Evolutionary conservation across 768 basidiomycete species (phyloP), one percentile per base, ranked within the genome.

Genomic region (Boletus rex-veris): DNA sequence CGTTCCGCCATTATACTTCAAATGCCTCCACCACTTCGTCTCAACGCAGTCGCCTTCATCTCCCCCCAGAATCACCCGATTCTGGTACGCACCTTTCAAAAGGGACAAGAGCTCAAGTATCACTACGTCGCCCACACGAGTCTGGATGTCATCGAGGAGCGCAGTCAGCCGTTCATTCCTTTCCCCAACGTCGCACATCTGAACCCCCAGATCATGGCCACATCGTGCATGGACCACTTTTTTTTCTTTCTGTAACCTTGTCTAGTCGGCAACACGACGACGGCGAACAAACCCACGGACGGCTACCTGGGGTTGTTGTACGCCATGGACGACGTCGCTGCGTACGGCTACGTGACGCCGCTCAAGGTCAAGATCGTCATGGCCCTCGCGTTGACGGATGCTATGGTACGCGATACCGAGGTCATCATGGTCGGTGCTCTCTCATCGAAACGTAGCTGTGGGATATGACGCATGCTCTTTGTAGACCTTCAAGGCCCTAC

Each of bases 81-180:
- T 52, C 76, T 92, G 59, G 80, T 93, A 52, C 85, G 85, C 40
- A 83, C 86, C 5, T 90, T 90, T 66, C 72, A 77, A 30, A 79
- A 80, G 38, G 74, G 77, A 30, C 78, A 82, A 56, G 78, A 80
- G 51, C 77, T 93, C 58, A 92, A 92, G 66, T 94, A 92, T 64
- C 90, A 94, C 71, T 95, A 93, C 59, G 84, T 93, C 52, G 91
- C 92, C 0, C 92, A 96, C 70, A 93, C 90, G 19, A 88, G 88
- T 50, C 72, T 96, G 62, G 92, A 96, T 71, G 87, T 93, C 52
- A 84, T 96, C 62, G 93, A 96, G 63, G 92, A 95, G 73, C 85
- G 90, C 77, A 83, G 92, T 92, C 63, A 73, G 84, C 68, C 46
- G 3, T 42, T 57, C 35, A 37, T 48, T 40, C 50, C 19, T 16